Evolutionary conservation across 208 protist genomes (phyloP).

Genomic region (Leishmania amazonensis): DNA sequence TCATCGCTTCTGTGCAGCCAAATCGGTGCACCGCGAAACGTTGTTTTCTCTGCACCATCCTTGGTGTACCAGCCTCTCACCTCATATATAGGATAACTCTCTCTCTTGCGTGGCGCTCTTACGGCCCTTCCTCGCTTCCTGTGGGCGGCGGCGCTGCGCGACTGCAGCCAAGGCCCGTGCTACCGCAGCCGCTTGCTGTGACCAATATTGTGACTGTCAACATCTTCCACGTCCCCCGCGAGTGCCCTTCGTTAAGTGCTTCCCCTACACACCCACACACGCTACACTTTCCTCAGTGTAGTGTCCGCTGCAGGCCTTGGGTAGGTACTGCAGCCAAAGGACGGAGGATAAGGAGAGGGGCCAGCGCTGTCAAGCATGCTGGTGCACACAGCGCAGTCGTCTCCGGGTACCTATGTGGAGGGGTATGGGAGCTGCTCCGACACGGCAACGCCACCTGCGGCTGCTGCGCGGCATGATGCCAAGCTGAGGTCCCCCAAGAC

Average conservation of each 20-base stretch:
- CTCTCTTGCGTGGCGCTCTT: background rate
- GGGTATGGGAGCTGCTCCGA: background rate
- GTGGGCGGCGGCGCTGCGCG: background rate
- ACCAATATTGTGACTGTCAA: background rate
- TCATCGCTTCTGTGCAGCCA: background rate
- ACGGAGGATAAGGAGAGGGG: background rate
- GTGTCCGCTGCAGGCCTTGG: background rate
- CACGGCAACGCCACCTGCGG: background rate
- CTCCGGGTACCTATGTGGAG: background rate
- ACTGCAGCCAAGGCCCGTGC: background rate
- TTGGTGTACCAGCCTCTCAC: background rate
- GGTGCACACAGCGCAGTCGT: background rate
- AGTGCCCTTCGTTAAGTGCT: background rate
- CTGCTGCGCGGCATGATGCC: background rate
- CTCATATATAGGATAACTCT: background rate
- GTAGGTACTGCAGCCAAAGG: too few species aligned
- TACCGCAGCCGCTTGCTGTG: background rate
- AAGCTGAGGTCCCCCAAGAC: background rate
- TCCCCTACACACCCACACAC: background rate
- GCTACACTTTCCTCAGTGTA: background rate
- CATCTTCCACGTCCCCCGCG: background rate
- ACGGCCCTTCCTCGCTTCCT: background rate
- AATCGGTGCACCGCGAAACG: background rate
- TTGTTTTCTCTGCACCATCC: background rate
- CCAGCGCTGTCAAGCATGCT: background rate